phyloP scores from a whole-genome alignment of 2,329 filamentous ascomycete species.

The Diaporthe longicolla region DNA sequence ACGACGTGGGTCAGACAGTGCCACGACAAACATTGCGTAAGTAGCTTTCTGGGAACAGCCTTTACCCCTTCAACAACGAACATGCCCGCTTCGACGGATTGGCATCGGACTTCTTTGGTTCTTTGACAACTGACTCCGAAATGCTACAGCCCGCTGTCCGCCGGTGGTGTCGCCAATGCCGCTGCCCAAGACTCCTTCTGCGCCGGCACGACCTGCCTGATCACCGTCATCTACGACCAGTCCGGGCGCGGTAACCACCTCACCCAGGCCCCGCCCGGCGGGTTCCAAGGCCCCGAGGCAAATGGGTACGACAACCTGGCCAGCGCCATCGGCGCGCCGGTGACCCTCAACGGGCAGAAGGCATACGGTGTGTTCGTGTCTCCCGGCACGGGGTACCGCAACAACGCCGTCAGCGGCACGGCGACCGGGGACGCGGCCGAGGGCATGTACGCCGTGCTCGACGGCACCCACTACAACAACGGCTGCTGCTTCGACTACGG shows the following conservation, averaged over 20 bases:
- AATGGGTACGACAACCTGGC: constrained; percentile 73
- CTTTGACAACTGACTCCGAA: too few species aligned
- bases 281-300: constrained; percentile 67
- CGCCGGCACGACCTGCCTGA: constrained; percentile 71
- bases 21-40: constrained; percentile 60
- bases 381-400: constrained; percentile 75
- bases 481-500: constrained; percentile 72
- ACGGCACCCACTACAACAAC: constrained; percentile 72
- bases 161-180: constrained; percentile 74
- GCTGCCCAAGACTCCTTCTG: constrained; percentile 74
- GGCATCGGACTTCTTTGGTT: too few species aligned
- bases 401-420: constrained; percentile 65
- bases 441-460: constrained; percentile 73
- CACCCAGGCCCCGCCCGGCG: constrained; percentile 72
- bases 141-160: constrained; percentile 58
- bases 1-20: constrained; percentile 65
- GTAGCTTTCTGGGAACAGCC: too few species aligned
- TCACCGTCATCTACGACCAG: constrained; percentile 76
- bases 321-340: constrained; percentile 71
- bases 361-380: constrained; percentile 75
- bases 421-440: constrained; percentile 69
- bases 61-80: too few species aligned
- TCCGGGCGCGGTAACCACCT: constrained; percentile 74
- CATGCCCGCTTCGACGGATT: too few species aligned
- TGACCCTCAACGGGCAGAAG: constrained; percentile 71